Percentiles rank a stretch among this genome's conserved stretches.
phyloP scores from a whole-genome alignment of 2,329 filamentous ascomycete genomes.

The Neonectria sp. region DNA sequence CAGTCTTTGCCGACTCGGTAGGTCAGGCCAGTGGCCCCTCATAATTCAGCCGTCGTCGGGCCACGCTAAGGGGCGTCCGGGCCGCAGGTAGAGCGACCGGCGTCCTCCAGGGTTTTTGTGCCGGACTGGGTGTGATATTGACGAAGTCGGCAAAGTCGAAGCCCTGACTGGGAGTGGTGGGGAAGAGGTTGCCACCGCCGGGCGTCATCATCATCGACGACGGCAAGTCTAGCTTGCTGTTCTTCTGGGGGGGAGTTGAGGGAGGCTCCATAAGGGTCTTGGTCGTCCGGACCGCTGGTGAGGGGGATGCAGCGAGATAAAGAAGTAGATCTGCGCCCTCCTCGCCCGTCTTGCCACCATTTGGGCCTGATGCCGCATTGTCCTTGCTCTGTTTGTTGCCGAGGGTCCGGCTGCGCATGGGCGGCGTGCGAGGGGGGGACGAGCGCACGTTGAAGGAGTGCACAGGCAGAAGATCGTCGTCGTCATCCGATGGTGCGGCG shows the following conservation, averaged over 20 bases:
- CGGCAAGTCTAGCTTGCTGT: slow-evolving; percentile 76
- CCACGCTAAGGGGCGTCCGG: slow-evolving; percentile 74
- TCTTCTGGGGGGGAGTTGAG: slow-evolving; percentile 82
- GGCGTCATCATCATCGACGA: slow-evolving; percentile 94
- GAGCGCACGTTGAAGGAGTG: slow-evolving; percentile 82
- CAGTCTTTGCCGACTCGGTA: slow-evolving; percentile 9
- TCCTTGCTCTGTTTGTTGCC: slow-evolving; percentile 64
- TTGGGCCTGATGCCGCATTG: slow-evolving; percentile 56
- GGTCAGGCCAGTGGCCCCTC: slow-evolving; percentile 69
- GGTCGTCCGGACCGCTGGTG: slow-evolving; percentile 76
- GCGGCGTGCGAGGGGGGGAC: slow-evolving; percentile 91
- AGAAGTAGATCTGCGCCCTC: slow-evolving; percentile 86
- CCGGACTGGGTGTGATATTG: slow-evolving; percentile 96
- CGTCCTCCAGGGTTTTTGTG: slow-evolving; percentile 91
- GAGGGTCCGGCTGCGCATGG: slow-evolving; percentile 70
- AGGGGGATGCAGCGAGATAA: slow-evolving; percentile 93
- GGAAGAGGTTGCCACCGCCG: slow-evolving; percentile 77
- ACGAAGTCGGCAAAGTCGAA: slow-evolving; percentile 98
- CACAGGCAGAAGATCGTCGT: slow-evolving; percentile 84
- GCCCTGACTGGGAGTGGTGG: slow-evolving; percentile 83
- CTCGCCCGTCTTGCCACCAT: slow-evolving; percentile 75
- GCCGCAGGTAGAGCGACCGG: slow-evolving; percentile 70
- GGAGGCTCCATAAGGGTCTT: slow-evolving; percentile 74
- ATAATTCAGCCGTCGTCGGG: slow-evolving; percentile 86
- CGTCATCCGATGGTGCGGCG: slow-evolving; percentile 80